Conservation (phyloP, 352 stramenopile species). For the Discostella stelligera region DNA sequence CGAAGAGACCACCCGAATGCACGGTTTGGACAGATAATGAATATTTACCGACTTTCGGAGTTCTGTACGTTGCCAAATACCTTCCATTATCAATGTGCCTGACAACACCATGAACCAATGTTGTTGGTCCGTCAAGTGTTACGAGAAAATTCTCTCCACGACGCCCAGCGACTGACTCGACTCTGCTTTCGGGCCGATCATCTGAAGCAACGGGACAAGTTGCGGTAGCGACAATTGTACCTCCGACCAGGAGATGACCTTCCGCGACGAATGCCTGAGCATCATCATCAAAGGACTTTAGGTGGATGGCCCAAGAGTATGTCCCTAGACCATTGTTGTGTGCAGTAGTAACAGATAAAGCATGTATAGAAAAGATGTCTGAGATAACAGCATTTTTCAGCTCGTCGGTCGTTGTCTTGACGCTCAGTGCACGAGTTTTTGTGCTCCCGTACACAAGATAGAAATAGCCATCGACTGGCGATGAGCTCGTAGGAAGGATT, state of each 20-base stretch:
- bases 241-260: conserved; percentile 59
- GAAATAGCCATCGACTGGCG: conserved; percentile 85
- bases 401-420: conserved; percentile 68
- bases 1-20: conserved; percentile 85
- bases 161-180: conserved; percentile 47
- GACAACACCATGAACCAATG: conserved; percentile 52
- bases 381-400: conserved; percentile 80
- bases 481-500: conserved; percentile 19
- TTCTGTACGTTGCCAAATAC: conserved; percentile 89
- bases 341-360: conserved; percentile 78
- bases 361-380: conserved; percentile 83
- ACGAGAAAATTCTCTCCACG: conserved; percentile 68
- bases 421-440: conserved; percentile 83
- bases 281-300: conserved; percentile 86
- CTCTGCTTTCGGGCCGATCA: conserved; percentile 28
- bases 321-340: conserved; percentile 64
- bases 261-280: conserved; percentile 70
- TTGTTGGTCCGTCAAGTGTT: conserved; percentile 47
- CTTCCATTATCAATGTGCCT: conserved; percentile 75
- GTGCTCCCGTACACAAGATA: conserved; percentile 84
- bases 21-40: conserved; percentile 85
- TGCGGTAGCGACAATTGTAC: conserved; percentile 24
- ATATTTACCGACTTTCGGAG: conserved; percentile 87
- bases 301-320: conserved; percentile 85
- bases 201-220: conserved; percentile 45